These are phyloP conservation scores for Candida chilensis DNA, from an alignment of 805 yeast genomes.

Conservation along the genomic window DNA sequence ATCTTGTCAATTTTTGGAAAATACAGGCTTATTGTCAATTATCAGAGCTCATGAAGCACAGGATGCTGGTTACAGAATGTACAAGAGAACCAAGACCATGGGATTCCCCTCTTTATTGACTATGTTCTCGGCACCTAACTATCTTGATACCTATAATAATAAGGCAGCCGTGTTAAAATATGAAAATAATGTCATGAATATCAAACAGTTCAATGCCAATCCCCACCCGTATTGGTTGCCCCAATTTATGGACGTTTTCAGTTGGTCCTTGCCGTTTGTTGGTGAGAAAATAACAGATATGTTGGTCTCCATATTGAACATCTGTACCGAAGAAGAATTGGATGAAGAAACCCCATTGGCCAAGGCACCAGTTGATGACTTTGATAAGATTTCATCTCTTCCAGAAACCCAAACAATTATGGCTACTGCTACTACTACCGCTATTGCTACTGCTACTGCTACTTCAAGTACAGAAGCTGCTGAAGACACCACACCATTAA, in stretches of 20 bases:
- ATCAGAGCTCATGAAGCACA: constrained; percentile 97
- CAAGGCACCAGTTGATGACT: constrained; percentile 22
- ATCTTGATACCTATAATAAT: constrained; percentile 84
- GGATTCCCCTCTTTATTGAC: constrained; percentile 90
- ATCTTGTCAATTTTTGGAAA: constrained; percentile 66
- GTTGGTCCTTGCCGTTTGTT: constrained; percentile 96
- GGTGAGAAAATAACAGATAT: constrained; percentile 95
- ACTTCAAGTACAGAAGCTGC: too few species aligned
- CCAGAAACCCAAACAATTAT: constrained; percentile 2
- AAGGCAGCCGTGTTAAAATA: constrained; percentile 93
- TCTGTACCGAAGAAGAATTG: constrained; percentile 92
- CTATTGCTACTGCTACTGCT: constrained; percentile 6
- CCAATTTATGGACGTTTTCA: constrained; percentile 92
- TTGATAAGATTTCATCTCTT: constrained; percentile 9
- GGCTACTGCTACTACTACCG: constrained; percentile 4
- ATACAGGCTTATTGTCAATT: constrained; percentile 72
- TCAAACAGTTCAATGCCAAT: constrained; percentile 83
- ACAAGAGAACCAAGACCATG: constrained; percentile 70
- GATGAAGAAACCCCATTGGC: constrained; percentile 61
- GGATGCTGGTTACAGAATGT: constrained; percentile 95
- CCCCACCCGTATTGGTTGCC: constrained; percentile 98
- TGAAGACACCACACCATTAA: too few species aligned
- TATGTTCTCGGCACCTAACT: constrained; percentile 92
- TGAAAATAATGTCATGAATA: constrained; percentile 88
- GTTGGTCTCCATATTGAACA: constrained; percentile 80